These are phyloP conservation scores for Fusarium sp. DNA, from an alignment of 2,329 filamentous ascomycete species.

Conservation along the genomic window DNA sequence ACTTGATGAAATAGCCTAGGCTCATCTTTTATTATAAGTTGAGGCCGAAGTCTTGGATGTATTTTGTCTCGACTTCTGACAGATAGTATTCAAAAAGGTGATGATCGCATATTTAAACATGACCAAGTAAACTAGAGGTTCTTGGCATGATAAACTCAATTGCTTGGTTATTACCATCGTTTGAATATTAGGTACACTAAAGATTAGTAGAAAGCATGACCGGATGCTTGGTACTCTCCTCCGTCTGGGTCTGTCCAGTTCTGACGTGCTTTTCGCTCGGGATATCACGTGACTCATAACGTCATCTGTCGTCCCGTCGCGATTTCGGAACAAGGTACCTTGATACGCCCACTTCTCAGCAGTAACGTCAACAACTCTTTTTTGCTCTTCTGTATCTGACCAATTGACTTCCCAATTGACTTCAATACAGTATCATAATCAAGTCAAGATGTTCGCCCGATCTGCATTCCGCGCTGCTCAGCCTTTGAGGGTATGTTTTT, in stretches of 20 bases:
- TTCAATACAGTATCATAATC: constrained; percentile 26
- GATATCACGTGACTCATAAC: constrained; percentile 39
- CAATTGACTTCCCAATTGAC: constrained; percentile 44
- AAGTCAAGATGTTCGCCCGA: constrained; percentile 72
- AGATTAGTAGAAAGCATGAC: background rate
- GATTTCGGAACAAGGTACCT: constrained; percentile 23
- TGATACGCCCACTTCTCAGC: constrained; percentile 30
- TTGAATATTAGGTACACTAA: background rate
- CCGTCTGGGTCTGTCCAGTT: background rate
- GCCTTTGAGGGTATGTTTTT: constrained; percentile 70
- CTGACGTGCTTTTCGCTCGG: constrained; percentile 7
- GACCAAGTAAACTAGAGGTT: background rate
- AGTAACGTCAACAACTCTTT: constrained; percentile 15
- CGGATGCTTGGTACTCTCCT: background rate
- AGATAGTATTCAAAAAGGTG: background rate
- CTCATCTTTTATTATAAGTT: too few species aligned
- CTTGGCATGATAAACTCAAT: background rate
- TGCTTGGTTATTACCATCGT: background rate
- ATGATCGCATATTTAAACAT: background rate
- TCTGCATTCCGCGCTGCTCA: constrained; percentile 71
- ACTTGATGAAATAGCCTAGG: background rate
- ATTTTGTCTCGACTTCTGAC: background rate
- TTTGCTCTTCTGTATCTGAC: constrained; percentile 13
- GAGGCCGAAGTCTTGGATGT: background rate
- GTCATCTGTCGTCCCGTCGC: constrained; percentile 29